These are phyloP conservation scores for Ophiostoma montium DNA, from an alignment of 2,329 filamentous ascomycete species.

Conservation along the genomic window DNA sequence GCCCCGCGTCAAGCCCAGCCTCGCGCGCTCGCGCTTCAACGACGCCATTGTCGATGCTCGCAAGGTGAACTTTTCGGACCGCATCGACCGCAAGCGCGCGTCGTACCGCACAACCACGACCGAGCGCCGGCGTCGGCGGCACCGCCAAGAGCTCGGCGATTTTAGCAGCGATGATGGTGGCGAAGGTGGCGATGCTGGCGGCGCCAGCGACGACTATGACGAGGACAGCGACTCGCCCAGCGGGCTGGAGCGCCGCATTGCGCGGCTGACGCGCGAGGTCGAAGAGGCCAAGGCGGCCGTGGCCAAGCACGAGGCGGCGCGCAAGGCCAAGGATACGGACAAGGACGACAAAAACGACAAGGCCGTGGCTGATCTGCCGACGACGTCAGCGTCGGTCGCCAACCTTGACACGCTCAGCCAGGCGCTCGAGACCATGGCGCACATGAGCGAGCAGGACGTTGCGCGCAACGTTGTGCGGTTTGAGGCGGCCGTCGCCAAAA, in stretches of 20 bases:
- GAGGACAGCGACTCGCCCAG: slow-evolving; percentile 16
- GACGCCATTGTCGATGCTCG: slow-evolving; percentile 61
- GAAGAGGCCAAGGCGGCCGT: slow-evolving; percentile 45
- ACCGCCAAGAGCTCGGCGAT: slow-evolving; percentile 50
- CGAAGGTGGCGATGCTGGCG: too few species aligned
- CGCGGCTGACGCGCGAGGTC: slow-evolving; percentile 69
- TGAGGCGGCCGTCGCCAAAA: background rate
- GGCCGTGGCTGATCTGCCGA: slow-evolving; percentile 27
- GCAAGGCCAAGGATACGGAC: too few species aligned
- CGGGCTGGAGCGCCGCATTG: slow-evolving; percentile 57
- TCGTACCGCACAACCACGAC: slow-evolving; percentile 62
- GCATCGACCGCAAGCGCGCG: slow-evolving; percentile 67
- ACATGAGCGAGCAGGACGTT: slow-evolving; percentile 16
- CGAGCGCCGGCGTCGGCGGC: slow-evolving; percentile 38
- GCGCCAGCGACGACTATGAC: slow-evolving; percentile 1
- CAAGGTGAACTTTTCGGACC: slow-evolving; percentile 79
- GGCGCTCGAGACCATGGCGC: slow-evolving; percentile 52
- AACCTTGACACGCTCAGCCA: slow-evolving; percentile 52
- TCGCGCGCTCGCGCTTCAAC: slow-evolving; percentile 69
- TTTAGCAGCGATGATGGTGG: slow-evolving; percentile 41
- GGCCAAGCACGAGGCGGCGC: slow-evolving; percentile 12
- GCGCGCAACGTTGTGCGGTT: slow-evolving; percentile 3
- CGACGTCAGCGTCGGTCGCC: background rate
- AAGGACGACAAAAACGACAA: slow-evolving; percentile 18
- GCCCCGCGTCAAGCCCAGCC: slow-evolving; percentile 58